A percentile compares a stretch with the other conserved stretches of the same genome.
These are phyloP conservation scores for Lipomyces spencermartinsiae DNA, from an alignment of 805 yeast genomes.

Conservation along the genomic window DNA sequence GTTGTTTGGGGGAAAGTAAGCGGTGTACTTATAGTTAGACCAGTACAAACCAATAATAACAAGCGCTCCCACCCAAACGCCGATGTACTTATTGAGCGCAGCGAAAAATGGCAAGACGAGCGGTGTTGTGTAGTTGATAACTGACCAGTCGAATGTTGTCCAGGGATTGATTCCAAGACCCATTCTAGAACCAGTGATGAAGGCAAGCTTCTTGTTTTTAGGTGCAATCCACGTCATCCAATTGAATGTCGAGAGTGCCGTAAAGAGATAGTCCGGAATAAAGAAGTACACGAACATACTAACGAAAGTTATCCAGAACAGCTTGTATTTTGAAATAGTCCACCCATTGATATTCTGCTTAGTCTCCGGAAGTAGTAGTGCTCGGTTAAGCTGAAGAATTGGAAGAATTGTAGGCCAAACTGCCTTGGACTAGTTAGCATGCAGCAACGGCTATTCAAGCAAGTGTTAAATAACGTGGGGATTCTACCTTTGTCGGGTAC, in stretches of 20 bases:
- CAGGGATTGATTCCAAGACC: constrained; percentile 74
- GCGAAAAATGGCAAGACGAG: constrained; percentile 28
- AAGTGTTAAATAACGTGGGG: too few species aligned
- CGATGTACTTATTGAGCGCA: constrained; percentile 19
- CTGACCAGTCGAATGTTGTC: constrained; percentile 64
- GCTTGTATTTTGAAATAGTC: constrained; percentile 60
- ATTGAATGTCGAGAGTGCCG: constrained; percentile 62
- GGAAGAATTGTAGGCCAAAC: constrained; percentile 76
- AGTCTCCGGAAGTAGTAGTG: constrained; percentile 45
- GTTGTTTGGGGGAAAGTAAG: constrained; percentile 29
- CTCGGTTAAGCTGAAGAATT: constrained; percentile 57
- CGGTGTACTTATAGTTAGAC: constrained; percentile 29
- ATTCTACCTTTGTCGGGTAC: constrained; percentile 60
- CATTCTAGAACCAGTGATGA: constrained; percentile 64
- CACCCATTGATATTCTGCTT: constrained; percentile 54
- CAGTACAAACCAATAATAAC: constrained; percentile 18
- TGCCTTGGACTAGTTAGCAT: too few species aligned
- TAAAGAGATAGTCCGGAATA: constrained; percentile 66
- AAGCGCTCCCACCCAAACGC: constrained; percentile 21
- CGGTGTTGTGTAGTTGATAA: constrained; percentile 27
- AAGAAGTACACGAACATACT: constrained; percentile 58
- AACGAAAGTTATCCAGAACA: constrained; percentile 53
- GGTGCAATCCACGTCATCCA: constrained; percentile 73
- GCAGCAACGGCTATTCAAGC: too few species aligned
- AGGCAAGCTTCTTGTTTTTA: constrained; percentile 63